These are phyloP conservation scores for Pistacia atlantica DNA, from an alignment of 345 rosid genomes.

Conservation along the genomic window DNA sequence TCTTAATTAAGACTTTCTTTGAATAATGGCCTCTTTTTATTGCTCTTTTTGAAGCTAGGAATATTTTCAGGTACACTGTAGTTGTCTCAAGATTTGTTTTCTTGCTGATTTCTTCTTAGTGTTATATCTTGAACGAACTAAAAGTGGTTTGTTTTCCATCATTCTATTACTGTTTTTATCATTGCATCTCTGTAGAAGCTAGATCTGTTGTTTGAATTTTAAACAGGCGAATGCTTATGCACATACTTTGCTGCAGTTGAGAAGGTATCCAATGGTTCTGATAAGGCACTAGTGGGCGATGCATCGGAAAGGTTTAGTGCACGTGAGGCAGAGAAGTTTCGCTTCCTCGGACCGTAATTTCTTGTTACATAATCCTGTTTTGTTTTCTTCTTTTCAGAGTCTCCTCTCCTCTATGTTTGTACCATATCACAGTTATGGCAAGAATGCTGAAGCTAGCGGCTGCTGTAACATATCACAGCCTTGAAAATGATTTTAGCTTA, in stretches of 20 bases:
- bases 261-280: conserved; percentile 38
- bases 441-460: background rate
- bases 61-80: background rate
- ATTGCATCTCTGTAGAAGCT: background rate
- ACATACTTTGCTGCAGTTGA: conserved; percentile 47
- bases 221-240: conserved; percentile 20
- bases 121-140: background rate
- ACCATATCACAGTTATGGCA: background rate
- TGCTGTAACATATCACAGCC: background rate
- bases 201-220: background rate
- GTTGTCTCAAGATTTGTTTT: background rate
- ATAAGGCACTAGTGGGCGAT: conserved; percentile 48
- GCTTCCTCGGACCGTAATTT: conserved; percentile 81
- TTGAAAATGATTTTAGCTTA: background rate
- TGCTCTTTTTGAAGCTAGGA: background rate
- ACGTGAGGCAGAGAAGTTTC: conserved; percentile 77
- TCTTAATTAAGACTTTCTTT: background rate
- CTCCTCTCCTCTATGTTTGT: background rate
- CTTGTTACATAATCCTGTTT: conserved; percentile 19
- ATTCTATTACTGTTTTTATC: background rate
- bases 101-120: conserved; percentile 6
- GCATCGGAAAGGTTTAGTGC: conserved; percentile 61
- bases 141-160: background rate
- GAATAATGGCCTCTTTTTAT: background rate
- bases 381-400: background rate